A percentile compares a stretch with the other conserved stretches of the same genome.
phyloP scores from a whole-genome alignment of 1,284 basidiomycete species.

The Peniophora sp. region DNA sequence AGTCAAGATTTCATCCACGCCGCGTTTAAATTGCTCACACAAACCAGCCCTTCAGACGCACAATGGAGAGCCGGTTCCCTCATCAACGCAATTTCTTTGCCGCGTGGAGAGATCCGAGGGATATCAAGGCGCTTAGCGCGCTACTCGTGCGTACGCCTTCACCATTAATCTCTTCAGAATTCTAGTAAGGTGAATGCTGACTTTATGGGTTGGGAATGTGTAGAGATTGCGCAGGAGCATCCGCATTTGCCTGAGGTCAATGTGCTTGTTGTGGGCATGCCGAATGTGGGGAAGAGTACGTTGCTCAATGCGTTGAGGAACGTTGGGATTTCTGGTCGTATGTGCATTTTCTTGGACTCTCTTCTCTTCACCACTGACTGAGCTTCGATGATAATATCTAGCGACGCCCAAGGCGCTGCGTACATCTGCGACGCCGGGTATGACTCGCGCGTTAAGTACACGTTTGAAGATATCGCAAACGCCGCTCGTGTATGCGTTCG shows the following conservation, averaged over 20 bases:
- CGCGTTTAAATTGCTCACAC: conserved; percentile 3
- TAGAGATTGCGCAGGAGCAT: conserved; percentile 65
- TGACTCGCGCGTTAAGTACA: conserved; percentile 80
- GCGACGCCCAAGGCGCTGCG: conserved; percentile 79
- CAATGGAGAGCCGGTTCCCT: conserved; percentile 61
- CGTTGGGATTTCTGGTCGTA: conserved; percentile 83
- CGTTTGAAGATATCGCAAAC: conserved; percentile 74
- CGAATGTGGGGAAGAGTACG: conserved; percentile 97
- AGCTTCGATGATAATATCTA: conserved; percentile 13
- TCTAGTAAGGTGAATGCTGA: neutral
- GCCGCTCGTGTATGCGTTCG: conserved; percentile 88
- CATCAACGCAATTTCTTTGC: conserved; percentile 62
- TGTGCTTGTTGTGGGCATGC: conserved; percentile 94
- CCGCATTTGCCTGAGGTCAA: conserved; percentile 70
- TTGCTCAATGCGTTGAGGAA: conserved; percentile 88
- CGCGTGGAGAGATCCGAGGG: conserved; percentile 58
- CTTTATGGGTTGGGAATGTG: neutral
- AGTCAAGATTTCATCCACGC: conserved; percentile 13
- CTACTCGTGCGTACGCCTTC: conserved; percentile 62
- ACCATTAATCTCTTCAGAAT: conserved; percentile 3
- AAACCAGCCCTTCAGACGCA: conserved; percentile 57
- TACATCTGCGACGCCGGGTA: conserved; percentile 84
- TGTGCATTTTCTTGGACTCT: conserved; percentile 21
- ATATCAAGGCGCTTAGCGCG: conserved; percentile 55
- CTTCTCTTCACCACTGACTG: neutral